Evolutionary conservation across 257 asterid genomes (phyloP).

Genomic region (Jacaranda mimosifolia): DNA sequence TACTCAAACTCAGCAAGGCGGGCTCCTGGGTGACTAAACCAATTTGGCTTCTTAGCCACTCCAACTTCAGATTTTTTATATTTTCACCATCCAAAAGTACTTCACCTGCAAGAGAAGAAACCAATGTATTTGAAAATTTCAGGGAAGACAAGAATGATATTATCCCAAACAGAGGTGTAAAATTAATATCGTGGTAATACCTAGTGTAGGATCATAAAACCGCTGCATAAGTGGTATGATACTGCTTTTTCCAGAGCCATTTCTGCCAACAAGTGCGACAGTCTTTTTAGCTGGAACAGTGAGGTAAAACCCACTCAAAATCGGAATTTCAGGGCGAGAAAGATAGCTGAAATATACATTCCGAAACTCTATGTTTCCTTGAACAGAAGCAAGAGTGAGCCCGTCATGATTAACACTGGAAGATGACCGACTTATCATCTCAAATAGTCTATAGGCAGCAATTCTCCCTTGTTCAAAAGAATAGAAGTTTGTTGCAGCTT

Average conservation of each 20-base stretch:
- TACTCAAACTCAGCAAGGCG: slow-evolving; percentile 94
- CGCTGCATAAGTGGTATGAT: slow-evolving; percentile 99
- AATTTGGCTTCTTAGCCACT: slow-evolving; percentile 97
- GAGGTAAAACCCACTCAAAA: slow-evolving; percentile 98
- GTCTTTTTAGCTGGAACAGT: slow-evolving; percentile 98
- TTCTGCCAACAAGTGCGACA: slow-evolving; percentile 99
- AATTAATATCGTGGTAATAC: slow-evolving; percentile 46
- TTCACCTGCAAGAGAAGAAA: slow-evolving; percentile 73
- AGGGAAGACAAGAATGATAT: slow-evolving; percentile 25
- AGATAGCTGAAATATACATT: slow-evolving; percentile 98
- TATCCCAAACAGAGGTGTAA: slow-evolving; percentile 25
- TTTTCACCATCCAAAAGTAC: slow-evolving; percentile 99
- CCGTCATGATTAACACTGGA: slow-evolving; percentile 87
- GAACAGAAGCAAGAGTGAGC: slow-evolving; percentile 79
- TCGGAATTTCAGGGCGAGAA: slow-evolving; percentile 99
- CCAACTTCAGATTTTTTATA: slow-evolving; percentile 91
- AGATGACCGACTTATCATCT: slow-evolving; percentile 96
- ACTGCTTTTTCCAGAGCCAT: slow-evolving; percentile 99
- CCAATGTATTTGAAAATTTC: slow-evolving; percentile 9
- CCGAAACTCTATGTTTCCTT: slow-evolving; percentile 98
- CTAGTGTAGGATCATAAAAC: slow-evolving; percentile 98
- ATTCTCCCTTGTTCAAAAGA: slow-evolving; percentile 99
- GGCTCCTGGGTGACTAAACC: slow-evolving; percentile 99
- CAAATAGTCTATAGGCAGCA: slow-evolving; percentile 97
- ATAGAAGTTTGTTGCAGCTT: slow-evolving; percentile 99